Base-by-base conservation (phyloP, 2,329 filamentous ascomycete genomes). In the Fusarium drepaniforme region DNA sequence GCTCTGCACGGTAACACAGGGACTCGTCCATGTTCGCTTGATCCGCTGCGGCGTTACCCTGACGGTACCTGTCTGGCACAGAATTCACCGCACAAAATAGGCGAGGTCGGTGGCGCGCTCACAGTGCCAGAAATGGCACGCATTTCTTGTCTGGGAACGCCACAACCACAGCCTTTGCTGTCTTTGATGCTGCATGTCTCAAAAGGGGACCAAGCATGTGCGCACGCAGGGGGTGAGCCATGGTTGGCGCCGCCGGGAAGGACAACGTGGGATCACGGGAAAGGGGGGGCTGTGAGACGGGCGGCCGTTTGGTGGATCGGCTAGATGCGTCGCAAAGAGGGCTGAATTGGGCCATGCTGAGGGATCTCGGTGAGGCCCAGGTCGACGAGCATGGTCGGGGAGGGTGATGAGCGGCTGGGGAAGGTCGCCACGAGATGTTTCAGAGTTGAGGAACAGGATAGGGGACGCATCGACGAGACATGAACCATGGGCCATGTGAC, bases 291-390 rank as follows among this genome's bases (percentile, higher is more conserved):
- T 74, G 77, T 75, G 66, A 59, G 70, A 78, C 77, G 66, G 65
- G 40, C 66, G 66, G 68, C 67, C 64, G 70, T 73, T 69, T 74
- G 58, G 44, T 72, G 66, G 60, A 70, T 66, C 71, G 77, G 77
- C 66, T 75, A 72, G 76, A 74, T 70, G 77, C 76, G 67, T 79
- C 77, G 77, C 77, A 79, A 79, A 79, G 71, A 59, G 75, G 76
- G 76, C 77, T 79, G 69, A 44, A 78, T 79, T 79, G 56, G 77
- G 77, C 59, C 63, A 78, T 70, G 62, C 21, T 72, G 62, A 64
- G 62, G 18, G 28, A 57, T 66, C 62, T 74, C 51, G 59, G 74
- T 72, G 59, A 66, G 46, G 38, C 21, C 38, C 42, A 35, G 30
- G 13, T 65, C 21, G 46, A 53, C 33, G 60, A 46, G 18, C 61